Base-by-base conservation (phyloP, 139 green algal genomes). In the Chlamydomonas incerta region DNA sequence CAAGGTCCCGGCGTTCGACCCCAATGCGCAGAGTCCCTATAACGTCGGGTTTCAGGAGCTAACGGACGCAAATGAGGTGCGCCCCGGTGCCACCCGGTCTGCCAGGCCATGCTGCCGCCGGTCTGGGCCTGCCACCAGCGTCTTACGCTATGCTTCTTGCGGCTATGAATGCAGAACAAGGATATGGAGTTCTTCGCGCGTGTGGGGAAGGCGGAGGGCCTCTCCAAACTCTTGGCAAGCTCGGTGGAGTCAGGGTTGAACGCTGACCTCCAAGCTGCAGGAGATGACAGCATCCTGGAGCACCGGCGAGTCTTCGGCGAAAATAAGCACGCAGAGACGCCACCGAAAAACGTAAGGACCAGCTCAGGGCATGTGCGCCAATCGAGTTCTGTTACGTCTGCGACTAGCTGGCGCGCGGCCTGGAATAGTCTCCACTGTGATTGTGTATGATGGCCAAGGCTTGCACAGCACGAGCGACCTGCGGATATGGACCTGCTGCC, bases 141-240 rank as follows among this genome's bases (percentile, higher is more conserved):
- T n/a, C n/a, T n/a, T n/a, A n/a, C n/a, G n/a, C n/a, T n/a, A n/a
- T n/a, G n/a, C n/a, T n/a, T n/a, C n/a, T n/a, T n/a, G n/a, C n/a
- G n/a, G n/a, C 41, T 9, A 37, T 37, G 11, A 3, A 11, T 47
- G 66, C 92, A 98, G 95, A 85, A 92, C 34, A 97, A 97, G 73
- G 89, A 96, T 46, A 88, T 85, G 31, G 88, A 77, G 1, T 82
- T 47, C 2, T 87, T 94, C 52, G 57, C 73, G 17, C 50, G 89
- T 14, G 63, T 90, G 29, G 95, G 95, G 1, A 92, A 93, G 21
- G 73, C 90, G 0, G 52, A 88, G 10, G 95, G 94, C 3, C 47
- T 97, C 35, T 93, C 92, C 0, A 73, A 68, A 9, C 68, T 88
- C 8, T 82, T 98, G 10, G 3, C 62, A 37, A 92, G 84, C 33